Base-by-base conservation (phyloP, 768 basidiomycete species). In the Lactarius hatsudake region DNA sequence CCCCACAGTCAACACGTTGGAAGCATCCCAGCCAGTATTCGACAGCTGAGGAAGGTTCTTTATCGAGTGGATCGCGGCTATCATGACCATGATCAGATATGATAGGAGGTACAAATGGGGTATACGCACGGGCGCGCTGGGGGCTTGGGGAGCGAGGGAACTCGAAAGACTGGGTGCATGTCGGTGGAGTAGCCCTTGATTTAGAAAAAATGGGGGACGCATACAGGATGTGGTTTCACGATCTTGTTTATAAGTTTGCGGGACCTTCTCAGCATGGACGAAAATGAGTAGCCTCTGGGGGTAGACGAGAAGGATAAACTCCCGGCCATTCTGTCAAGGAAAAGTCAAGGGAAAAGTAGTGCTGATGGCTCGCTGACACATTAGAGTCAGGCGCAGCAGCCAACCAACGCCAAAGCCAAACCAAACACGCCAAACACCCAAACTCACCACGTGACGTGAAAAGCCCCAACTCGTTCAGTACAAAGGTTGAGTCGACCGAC, bases 181-280 rank as follows among this genome's bases (percentile, higher is more conserved):
- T 58, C 20, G 56, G 59, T 32, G 36, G 32, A 34, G 23, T 3
- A 36, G 26, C 13, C 55, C 65, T n/a, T 63, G 2, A 59, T 53
- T 3, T 26, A 28, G 15, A 42, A 54, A 32, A 54, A 7, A 45
- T 26, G 4, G n/a, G n/a, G n/a, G 36, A n/a, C 42, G 64, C 73
- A 59, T 67, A 76, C 75, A 8, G 75, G 75, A 62, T 65, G 74
- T 42, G 73, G 73, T 32, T 64, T 71, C 53, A 75, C 62, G 45
- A 76, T 68, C 55, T 69, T 53, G 59, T 72, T 67, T 12, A 75
- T 45, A n/a, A 72, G 54, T 60, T 70, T 68, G 26, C 71, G 67
- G 34, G 74, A 54, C 54, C 64, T 74, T 63, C 61, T 61, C 15
- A 69, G 40, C 17, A 18, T 20, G 12, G 62, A 61, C 15, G 61